These are phyloP conservation scores for Candida insectorum DNA, from an alignment of 805 yeast species.

Conservation along the genomic window DNA sequence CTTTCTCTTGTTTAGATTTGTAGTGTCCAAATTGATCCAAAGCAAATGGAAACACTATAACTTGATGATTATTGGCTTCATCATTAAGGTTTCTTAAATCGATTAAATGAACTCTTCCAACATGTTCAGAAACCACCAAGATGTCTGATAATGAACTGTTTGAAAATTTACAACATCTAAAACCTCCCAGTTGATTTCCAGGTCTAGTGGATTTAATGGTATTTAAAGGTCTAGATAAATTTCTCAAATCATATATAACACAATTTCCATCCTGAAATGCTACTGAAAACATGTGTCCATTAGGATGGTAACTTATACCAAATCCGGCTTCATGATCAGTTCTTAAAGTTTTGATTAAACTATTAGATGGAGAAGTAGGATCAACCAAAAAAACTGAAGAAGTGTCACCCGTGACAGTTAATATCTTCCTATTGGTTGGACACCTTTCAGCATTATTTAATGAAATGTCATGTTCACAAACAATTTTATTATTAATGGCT, in stretches of 20 bases:
- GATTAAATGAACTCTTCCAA: constrained; percentile 79
- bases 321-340: constrained; percentile 78
- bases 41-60: constrained; percentile 60
- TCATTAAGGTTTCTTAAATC: constrained; percentile 64
- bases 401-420: constrained; percentile 73
- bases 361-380: constrained; percentile 24
- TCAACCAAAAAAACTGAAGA: constrained; percentile 59
- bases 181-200: constrained; percentile 57
- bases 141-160: constrained; percentile 67
- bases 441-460: constrained; percentile 72
- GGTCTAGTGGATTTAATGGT: constrained; percentile 59
- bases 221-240: constrained; percentile 48
- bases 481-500: constrained; percentile 39
- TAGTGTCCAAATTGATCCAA: constrained; percentile 37
- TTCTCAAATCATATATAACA: constrained; percentile 72
- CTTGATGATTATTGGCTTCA: constrained; percentile 57
- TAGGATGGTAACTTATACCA: constrained; percentile 74
- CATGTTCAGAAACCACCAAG: constrained; percentile 76
- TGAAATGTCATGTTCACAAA: constrained; percentile 55
- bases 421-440: constrained; percentile 33
- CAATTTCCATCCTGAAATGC: constrained; percentile 86
- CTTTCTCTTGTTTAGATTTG: constrained; percentile 5
- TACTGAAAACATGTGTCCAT: constrained; percentile 70
- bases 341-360: constrained; percentile 29
- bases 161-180: constrained; percentile 53